These are phyloP conservation scores for Camillea tinctor DNA, from an alignment of 2,329 filamentous ascomycete genomes.

Conservation along the genomic window DNA sequence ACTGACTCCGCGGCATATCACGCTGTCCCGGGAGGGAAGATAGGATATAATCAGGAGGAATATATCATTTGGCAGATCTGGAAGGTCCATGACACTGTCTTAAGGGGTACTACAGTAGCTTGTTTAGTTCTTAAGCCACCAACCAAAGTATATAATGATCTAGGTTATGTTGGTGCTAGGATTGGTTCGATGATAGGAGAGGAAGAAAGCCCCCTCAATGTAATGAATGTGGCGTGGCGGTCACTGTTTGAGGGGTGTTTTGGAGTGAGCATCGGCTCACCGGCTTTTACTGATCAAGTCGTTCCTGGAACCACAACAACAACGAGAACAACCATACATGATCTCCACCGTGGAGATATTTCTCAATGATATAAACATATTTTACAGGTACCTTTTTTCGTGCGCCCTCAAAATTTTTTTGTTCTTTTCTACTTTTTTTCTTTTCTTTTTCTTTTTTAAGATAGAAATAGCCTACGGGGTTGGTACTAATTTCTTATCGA, in stretches of 20 bases:
- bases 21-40: conserved; percentile 48
- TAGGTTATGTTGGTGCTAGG: not conserved
- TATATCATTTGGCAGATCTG: conserved; percentile 54
- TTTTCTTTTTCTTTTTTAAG: too few relatives aligned
- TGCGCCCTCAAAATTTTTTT: too few relatives aligned
- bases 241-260: not conserved
- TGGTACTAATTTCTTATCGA: too few relatives aligned
- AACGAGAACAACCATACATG: not conserved
- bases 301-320: not conserved
- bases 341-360: not conserved
- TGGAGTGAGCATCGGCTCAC: not conserved
- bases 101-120: not conserved
- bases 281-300: not conserved
- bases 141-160: not conserved
- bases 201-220: not conserved
- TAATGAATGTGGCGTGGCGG: too few relatives aligned
- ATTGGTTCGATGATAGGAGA: not conserved
- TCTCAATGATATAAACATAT: not conserved
- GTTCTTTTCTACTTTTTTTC: too few relatives aligned
- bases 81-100: conserved; percentile 34
- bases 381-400: too few relatives aligned
- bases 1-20: conserved; percentile 53
- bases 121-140: not conserved
- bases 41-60: conserved; percentile 53
- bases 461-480: too few relatives aligned